Evolutionary conservation across 495 filamentous ascomycete genomes (phyloP).

Genomic region (Astrothelium macrocarpum): DNA sequence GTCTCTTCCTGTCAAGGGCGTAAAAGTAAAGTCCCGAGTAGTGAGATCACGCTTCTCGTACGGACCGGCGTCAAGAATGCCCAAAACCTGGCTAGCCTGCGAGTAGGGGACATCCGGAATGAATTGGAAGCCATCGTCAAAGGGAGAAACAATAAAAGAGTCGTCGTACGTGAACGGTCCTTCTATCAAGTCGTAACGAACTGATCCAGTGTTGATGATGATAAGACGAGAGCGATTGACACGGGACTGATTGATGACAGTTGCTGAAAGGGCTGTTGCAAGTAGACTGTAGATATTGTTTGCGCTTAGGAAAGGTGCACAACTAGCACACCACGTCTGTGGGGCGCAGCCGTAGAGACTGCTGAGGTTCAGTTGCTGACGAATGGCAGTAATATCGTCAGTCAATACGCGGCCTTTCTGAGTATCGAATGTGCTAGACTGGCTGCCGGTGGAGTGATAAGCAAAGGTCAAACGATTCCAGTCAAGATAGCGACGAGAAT

Average conservation of each 20-base stretch:
- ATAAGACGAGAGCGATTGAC: slow-evolving; percentile 28
- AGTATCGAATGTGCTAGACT: slow-evolving; percentile 28
- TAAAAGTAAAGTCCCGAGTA: slow-evolving; percentile 23
- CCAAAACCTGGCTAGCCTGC: slow-evolving; percentile 26
- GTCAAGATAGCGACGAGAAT: slow-evolving; percentile 26
- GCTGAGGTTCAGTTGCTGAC: slow-evolving; percentile 29
- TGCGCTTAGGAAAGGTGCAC: slow-evolving; percentile 26
- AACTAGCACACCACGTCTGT: slow-evolving; percentile 33
- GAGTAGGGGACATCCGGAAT: slow-evolving; percentile 32
- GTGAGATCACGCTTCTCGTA: slow-evolving; percentile 34
- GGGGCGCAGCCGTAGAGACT: slow-evolving; percentile 35
- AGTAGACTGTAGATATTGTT: slow-evolving; percentile 33
- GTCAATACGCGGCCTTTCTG: slow-evolving; percentile 19
- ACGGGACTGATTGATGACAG: slow-evolving; percentile 28
- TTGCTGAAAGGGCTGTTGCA: slow-evolving; percentile 24
- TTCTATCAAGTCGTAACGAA: slow-evolving; percentile 35
- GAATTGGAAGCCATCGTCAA: slow-evolving; percentile 28
- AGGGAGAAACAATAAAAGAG: slow-evolving; percentile 35
- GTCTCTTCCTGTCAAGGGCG: slow-evolving; percentile 23
- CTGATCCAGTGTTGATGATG: slow-evolving; percentile 32
- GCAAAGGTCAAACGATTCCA: slow-evolving; percentile 36
- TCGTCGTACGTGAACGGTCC: slow-evolving; percentile 35
- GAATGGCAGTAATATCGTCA: slow-evolving; percentile 21
- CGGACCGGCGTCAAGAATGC: slow-evolving; percentile 34
- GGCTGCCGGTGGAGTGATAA: slow-evolving; percentile 32